Evolutionary conservation across 306 rosid genomes (phyloP), one percentile per base, ranked within the genome.

Genomic region (Fagus sylvatica): DNA sequence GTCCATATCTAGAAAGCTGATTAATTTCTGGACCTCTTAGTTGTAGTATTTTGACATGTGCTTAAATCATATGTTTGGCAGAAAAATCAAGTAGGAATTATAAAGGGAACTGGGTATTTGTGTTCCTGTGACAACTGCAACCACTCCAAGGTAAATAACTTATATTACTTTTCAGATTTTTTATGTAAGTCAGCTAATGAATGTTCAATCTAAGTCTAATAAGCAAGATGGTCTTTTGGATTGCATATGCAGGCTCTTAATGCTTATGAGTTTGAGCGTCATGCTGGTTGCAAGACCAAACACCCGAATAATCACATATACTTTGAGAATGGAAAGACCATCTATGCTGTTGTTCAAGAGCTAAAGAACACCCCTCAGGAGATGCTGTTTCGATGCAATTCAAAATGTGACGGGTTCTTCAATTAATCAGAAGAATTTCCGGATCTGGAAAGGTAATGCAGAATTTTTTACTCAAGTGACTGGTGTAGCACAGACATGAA

Each of bases 211-310:
- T 85, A 57, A 39, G 68, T 60, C 78, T 46, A 68, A 69, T 78
- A 70, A 68, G 71, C 43, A 51, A 74, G 80, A 74, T 86, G 40
- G 62, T 76, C 33, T 79, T n/a, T 85, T 69, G 66, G 82, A 84
- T 81, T 83, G 28, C 79, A 32, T 84, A 19, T 81, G 75, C 89
- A 95, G 99, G 82, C 93, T 81, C 96, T 93, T 72, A 95, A 95
- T 86, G 98, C 99, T n/a, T 95, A 89, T 54, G 98, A 95, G 80
- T 93, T 92, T 80, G 99, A 95, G 85, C 92, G 93, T 56, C 97
- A 95, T 73, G 98, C 97, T 59, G 93, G 96, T 87, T 90, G 93
- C 83, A 93, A 95, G 90, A 93, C 99, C 76, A 95, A 93, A 81
- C 98, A 93, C 85, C 97, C 99, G 13, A 95, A 95, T 78, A 93